Evolutionary conservation across 495 filamentous ascomycete genomes (phyloP).

Genomic region (Aspergillus avenaceus): DNA sequence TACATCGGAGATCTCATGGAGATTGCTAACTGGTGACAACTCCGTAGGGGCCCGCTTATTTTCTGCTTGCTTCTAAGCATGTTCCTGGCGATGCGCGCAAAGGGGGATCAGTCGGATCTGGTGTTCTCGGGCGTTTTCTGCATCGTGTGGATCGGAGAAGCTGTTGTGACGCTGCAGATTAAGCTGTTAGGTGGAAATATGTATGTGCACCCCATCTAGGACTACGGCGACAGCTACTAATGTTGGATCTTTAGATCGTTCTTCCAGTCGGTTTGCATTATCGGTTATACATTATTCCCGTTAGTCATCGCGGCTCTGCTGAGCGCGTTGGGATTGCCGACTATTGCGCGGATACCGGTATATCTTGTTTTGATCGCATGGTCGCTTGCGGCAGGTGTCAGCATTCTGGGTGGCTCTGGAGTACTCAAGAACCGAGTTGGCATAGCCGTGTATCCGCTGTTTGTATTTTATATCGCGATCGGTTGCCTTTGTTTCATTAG

Average conservation of each 20-base stretch:
- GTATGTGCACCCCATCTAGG: constrained; percentile 50
- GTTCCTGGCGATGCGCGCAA: constrained; percentile 73
- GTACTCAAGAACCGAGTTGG: constrained; percentile 93
- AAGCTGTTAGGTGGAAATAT: constrained; percentile 96
- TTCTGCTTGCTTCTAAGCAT: constrained; percentile 87
- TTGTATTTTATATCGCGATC: constrained; percentile 92
- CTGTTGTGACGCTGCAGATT: constrained; percentile 97
- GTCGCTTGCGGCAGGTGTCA: constrained; percentile 92
- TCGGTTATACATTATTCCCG: constrained; percentile 98
- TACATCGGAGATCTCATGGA: no score
- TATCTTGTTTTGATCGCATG: constrained; percentile 84
- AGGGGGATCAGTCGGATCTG: constrained; percentile 70
- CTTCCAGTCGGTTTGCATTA: constrained; percentile 94
- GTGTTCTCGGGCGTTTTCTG: constrained; percentile 97
- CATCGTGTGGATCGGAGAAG: constrained; percentile 94
- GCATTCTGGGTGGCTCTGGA: constrained; percentile 91
- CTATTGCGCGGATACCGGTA: constrained; percentile 79
- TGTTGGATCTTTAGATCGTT: constrained; percentile 64
- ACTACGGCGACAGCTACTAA: constrained; percentile 14
- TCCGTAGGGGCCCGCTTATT: constrained; percentile 74
- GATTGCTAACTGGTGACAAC: not conserved
- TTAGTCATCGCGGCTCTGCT: constrained; percentile 89
- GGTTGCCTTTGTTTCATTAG: constrained; percentile 97
- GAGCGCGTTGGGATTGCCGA: constrained; percentile 72
- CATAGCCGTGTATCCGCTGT: constrained; percentile 89